Evolutionary conservation across 768 basidiomycete species (phyloP), one percentile per base, ranked within the genome.

Genomic region (Asterophora lycoperdoides): DNA sequence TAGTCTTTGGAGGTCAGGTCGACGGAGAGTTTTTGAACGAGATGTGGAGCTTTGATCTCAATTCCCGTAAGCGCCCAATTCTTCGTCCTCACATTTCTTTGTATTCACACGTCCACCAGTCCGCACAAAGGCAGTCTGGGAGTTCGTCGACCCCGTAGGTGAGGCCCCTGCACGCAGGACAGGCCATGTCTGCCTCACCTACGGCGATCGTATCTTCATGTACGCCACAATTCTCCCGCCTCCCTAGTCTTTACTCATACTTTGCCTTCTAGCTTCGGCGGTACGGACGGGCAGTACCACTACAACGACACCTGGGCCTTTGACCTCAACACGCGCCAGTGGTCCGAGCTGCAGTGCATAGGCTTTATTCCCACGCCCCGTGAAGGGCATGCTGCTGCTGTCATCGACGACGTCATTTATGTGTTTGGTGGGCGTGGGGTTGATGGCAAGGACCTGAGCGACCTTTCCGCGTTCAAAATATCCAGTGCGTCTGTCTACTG

Each of bases 291-390:
- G n/a, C 83, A 86, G 63, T 98, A 88, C 68, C 96, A 98, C 64
- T 99, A 99, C 71, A 99, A 98, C 66, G 96, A 99, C 64, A 97
- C 93, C 6, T 99, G 96, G 96, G 77, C 84, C 1, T 98, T 89
- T 67, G 92, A 95, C 64, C 71, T 93, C 43, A 75, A 74, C 33
- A 86, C 90, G 0, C 76, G 79, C 46, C 79, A 68, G 38, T 99
- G 96, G 96, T 78, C 86, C 3, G 96, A 99, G 63, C 72, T 99
- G 33, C 82, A 86, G 15, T 98, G 94, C 67, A 97, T 96, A 49
- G 96, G 96, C 1, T 98, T 89, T 62, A 96, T 97, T 41, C 96
- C 96, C 15, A 86, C 89, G 6, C 89, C 96, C 2, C 73, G 96
- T 42, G 96, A 99, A 66, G 95, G 96, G 0, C 96, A 99, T 60